Conservation (phyloP, 2,329 filamentous ascomycete genomes). For the Coleophoma crateriformis region DNA sequence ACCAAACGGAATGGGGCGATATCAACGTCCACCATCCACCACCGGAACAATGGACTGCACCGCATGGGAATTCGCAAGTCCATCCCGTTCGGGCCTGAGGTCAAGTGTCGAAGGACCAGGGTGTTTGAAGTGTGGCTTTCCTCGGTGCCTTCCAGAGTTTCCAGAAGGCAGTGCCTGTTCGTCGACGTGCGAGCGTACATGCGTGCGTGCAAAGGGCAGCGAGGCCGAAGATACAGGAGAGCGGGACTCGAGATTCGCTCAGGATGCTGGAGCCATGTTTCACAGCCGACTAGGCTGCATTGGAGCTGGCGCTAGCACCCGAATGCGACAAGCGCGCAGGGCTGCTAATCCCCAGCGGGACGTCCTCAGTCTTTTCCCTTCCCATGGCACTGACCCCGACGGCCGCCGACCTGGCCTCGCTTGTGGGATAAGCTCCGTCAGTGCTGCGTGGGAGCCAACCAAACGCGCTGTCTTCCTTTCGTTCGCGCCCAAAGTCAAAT, state of each 20-base stretch:
- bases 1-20: no score
- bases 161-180: constrained; percentile 3
- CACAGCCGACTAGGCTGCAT: constrained; percentile 14
- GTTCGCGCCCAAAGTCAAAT: no score
- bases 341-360: constrained; percentile 18
- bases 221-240: no score
- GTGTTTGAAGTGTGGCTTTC: constrained; percentile 14
- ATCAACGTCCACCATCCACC: no score
- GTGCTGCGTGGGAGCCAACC: no score
- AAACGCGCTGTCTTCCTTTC: no score
- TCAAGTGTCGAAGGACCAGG: constrained; percentile 2
- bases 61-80: constrained; percentile 15
- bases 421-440: constrained; percentile 11
- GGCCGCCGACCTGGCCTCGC: constrained; percentile 6
- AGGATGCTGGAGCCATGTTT: constrained; percentile 16
- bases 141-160: constrained; percentile 13
- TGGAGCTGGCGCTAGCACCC: no score
- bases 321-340: no score
- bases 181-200: background rate
- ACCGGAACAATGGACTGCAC: no score
- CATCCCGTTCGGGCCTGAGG: constrained; percentile 11
- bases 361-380: background rate
- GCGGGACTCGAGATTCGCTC: no score
- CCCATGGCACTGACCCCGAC: constrained; percentile 6
- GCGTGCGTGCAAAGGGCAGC: background rate